A percentile compares a stretch with the other conserved stretches of the same genome.
These are phyloP conservation scores for Aspergillus sp. DNA, from an alignment of 2,329 filamentous ascomycete genomes.

Conservation along the genomic window DNA sequence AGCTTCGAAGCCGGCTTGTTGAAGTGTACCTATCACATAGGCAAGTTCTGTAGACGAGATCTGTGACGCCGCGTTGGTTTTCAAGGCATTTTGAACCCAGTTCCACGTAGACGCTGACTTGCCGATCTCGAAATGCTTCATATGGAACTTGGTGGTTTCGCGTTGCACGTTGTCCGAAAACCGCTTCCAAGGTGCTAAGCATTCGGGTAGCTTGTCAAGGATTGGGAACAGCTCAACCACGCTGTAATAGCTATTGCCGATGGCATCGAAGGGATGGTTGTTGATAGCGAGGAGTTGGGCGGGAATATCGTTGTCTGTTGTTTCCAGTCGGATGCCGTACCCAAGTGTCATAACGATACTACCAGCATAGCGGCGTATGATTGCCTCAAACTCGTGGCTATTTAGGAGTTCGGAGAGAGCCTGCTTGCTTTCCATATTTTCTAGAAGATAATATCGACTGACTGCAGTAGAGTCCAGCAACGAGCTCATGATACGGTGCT, in stretches of 20 bases:
- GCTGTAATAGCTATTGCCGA: background rate
- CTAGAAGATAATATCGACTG: constrained; percentile 42
- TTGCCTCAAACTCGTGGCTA: constrained; percentile 43
- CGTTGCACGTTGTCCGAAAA: background rate
- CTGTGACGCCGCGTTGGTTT: background rate
- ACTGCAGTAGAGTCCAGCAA: constrained; percentile 32
- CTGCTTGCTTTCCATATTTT: constrained; percentile 51
- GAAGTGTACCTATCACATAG: background rate
- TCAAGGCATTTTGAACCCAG: background rate
- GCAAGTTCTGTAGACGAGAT: background rate
- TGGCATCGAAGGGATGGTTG: background rate
- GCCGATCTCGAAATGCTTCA: background rate
- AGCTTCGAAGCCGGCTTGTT: background rate
- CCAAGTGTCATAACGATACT: background rate
- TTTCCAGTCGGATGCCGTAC: background rate
- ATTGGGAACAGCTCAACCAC: background rate
- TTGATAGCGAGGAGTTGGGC: background rate
- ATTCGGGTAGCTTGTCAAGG: background rate
- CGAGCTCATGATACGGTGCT: constrained; percentile 43
- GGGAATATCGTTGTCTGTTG: background rate
- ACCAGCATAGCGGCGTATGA: constrained; percentile 9
- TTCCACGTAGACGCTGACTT: background rate
- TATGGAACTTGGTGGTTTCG: background rate
- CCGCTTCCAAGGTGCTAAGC: background rate
- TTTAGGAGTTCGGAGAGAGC: constrained; percentile 45